Base-by-base conservation (phyloP, 345 rosid species). In the Passiflora organensis region DNA sequence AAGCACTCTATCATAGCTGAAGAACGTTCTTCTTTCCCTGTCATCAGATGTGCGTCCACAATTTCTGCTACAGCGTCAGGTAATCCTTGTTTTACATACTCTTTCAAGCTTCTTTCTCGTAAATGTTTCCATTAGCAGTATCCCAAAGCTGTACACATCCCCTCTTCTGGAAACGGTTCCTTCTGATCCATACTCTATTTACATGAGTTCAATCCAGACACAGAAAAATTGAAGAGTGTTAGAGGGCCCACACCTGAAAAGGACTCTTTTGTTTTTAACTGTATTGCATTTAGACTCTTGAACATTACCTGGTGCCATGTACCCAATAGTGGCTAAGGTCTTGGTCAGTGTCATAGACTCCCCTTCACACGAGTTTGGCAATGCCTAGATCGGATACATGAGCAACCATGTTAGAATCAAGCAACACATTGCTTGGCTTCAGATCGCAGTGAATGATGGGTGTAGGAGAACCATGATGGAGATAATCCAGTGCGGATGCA, bases 21-120 rank as follows among this genome's bases (percentile, higher is more conserved):
- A 2, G 52, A 28, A 8, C 8, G 18, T 18, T 47, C 10, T 22
- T 61, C 60, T 21, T 66, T 34, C 25, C 53, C 49, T 22, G 6
- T 13, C 3, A 57, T 34, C 36, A 72, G 41, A 47, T 39, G 16
- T 24, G 50, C 6, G 48, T 66, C 69, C 18, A 10, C 53, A 0
- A 51, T 10, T 32, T 63, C 17, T 10, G 3, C 8, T 2, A 46
- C 17, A 20, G 15, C 41, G 10, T 52, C 16, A 4, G 55, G 34
- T 14, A 62, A 51, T 8, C n/a, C 54, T 19, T 32, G 37, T 3
- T 19, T 21, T 5, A 69, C 68, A 63, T 67, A 58, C 0, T 14
- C 1, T 51, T 13, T 69, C 49, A 63, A 46, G 56, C 42, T 48
- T 63, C 56, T 43, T 70, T 10, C 53, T 53, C 2, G 74, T 70